Percentiles rank a stretch among this genome's conserved stretches.
phyloP scores from a whole-genome alignment of 75 land plant genomes.

The Pinus taeda region DNA sequence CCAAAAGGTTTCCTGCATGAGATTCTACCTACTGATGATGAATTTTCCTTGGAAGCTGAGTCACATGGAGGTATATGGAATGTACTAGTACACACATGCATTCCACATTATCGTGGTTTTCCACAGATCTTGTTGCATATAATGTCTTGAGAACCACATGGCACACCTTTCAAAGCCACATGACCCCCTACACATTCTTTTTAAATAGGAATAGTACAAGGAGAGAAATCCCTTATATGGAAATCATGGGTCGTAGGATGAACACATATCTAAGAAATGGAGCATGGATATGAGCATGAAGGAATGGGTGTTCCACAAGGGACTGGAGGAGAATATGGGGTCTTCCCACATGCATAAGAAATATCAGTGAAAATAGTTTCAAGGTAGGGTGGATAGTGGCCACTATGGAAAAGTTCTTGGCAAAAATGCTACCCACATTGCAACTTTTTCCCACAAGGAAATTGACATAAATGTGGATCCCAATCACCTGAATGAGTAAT shows the following conservation, averaged over 20 bases:
- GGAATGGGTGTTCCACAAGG: constrained; percentile 95
- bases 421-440: constrained; percentile 84
- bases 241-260: constrained; percentile 80
- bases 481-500: constrained; percentile 23
- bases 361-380: constrained; percentile 90
- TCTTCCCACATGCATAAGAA: constrained; percentile 93
- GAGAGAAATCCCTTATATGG: constrained; percentile 94
- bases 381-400: constrained; percentile 91
- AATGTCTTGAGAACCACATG: constrained; percentile 94
- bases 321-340: constrained; percentile 87
- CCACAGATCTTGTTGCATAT: constrained; percentile 91
- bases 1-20: too few species aligned
- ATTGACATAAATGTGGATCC: constrained; percentile 78
- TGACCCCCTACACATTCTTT: constrained; percentile 95
- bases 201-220: constrained; percentile 71
- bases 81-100: constrained; percentile 84
- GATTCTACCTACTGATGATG: neutral
- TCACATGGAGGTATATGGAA: constrained; percentile 38
- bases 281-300: constrained; percentile 71
- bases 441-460: constrained; percentile 86
- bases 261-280: constrained; percentile 88
- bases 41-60: too few species aligned
- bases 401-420: constrained; percentile 80
- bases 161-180: constrained; percentile 77
- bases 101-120: constrained; percentile 84